phyloP scores from a whole-genome alignment of 371 early-diverging fungal species.

The Rhizopus stolonifer region DNA sequence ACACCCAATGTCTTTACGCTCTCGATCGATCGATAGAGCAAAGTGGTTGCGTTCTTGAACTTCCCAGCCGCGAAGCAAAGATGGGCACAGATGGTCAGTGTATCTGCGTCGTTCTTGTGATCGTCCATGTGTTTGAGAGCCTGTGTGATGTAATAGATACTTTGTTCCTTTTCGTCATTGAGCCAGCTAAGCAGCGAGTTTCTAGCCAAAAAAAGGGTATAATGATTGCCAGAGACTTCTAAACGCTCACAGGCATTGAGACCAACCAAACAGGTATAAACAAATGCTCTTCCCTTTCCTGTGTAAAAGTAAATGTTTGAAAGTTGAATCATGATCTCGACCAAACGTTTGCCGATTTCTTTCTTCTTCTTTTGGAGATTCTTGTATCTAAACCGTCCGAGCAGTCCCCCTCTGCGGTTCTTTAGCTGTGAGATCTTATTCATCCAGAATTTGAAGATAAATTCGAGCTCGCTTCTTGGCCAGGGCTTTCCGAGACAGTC shows the following conservation, averaged over 20 bases:
- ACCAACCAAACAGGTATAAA: constrained; percentile 43
- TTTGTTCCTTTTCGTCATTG: constrained; percentile 47
- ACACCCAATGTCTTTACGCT: constrained; percentile 53
- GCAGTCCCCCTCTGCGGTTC: constrained; percentile 19
- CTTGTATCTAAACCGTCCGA: constrained; percentile 13
- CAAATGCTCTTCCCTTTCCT: constrained; percentile 43
- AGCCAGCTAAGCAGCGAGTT: constrained; percentile 52
- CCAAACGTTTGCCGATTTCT: constrained; percentile 41
- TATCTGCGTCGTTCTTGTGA: constrained; percentile 35
- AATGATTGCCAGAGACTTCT: constrained; percentile 37
- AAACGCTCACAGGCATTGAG: constrained; percentile 51
- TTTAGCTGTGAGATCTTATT: constrained; percentile 28
- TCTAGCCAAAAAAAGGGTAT: constrained; percentile 51
- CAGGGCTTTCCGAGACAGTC: constrained; percentile 43
- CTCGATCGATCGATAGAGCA: constrained; percentile 46
- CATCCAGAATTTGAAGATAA: constrained; percentile 37
- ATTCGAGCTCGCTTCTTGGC: constrained; percentile 41
- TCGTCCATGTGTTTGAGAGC: constrained; percentile 40
- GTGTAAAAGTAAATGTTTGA: constrained; percentile 58
- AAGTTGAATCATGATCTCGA: constrained; percentile 52
- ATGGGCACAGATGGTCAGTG: constrained; percentile 45
- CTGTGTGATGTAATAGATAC: constrained; percentile 46
- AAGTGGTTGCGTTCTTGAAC: constrained; percentile 39
- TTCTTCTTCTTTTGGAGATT: constrained; percentile 21
- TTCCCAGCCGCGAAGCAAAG: constrained; percentile 56